Conservation (phyloP, 371 early-diverging fungal genomes). For the Syncephalis plumigaleata region DNA sequence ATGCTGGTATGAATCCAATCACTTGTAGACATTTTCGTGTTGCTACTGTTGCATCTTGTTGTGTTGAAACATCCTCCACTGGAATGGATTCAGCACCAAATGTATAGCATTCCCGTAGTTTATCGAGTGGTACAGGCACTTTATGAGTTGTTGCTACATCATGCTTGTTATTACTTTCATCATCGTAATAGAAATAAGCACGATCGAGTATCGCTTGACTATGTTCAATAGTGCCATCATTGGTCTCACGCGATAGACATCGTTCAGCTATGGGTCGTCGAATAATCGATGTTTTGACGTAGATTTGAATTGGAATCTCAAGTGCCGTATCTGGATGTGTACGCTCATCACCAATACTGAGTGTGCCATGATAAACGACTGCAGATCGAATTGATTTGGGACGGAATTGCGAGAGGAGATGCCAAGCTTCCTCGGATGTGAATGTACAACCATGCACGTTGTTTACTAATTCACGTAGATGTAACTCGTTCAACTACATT, state of each 20-base stretch:
- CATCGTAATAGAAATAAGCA: too few species aligned
- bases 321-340: slow-evolving; percentile 16
- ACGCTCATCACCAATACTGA: slow-evolving; percentile 29
- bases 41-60: too few species aligned
- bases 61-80: too few species aligned
- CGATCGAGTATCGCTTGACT: too few species aligned
- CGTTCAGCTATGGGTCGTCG: too few species aligned
- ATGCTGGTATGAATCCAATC: slow-evolving; percentile 27
- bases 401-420: slow-evolving; percentile 19
- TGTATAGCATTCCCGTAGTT: too few species aligned
- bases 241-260: too few species aligned
- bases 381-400: slow-evolving; percentile 32
- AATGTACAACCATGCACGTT: slow-evolving; percentile 10
- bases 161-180: too few species aligned
- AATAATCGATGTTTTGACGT: slow-evolving; percentile 2
- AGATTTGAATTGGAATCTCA: slow-evolving; percentile 33
- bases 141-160: too few species aligned
- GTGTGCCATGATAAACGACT: slow-evolving; percentile 30
- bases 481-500: slow-evolving; percentile 14
- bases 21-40: slow-evolving; percentile 30
- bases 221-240: too few species aligned
- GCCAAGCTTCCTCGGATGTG: slow-evolving; percentile 27
- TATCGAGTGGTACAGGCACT: too few species aligned
- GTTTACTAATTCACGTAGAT: slow-evolving; percentile 16
- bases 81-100: too few species aligned